These are phyloP conservation scores for Porphyrellus cyaneotinctus DNA, from an alignment of 768 basidiomycete species.

Conservation along the genomic window DNA sequence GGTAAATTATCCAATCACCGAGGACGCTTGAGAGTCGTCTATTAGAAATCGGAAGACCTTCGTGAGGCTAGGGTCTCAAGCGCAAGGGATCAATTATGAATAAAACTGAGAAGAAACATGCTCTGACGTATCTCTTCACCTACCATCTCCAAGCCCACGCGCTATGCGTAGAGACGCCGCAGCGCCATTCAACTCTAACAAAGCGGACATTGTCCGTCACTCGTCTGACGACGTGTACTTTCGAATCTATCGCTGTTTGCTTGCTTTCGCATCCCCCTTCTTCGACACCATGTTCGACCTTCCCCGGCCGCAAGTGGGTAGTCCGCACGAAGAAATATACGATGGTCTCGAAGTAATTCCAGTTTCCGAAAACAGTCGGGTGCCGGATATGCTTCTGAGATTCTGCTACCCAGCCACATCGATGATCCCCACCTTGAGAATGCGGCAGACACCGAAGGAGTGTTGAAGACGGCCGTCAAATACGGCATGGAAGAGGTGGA, in stretches of 20 bases:
- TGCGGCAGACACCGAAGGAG: slow-evolving; percentile 16
- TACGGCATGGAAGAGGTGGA: slow-evolving; percentile 30
- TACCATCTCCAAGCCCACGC: not conserved
- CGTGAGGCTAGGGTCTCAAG: slow-evolving; percentile 1
- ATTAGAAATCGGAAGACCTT: not conserved
- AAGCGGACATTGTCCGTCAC: slow-evolving; percentile 48
- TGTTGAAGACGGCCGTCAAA: slow-evolving; percentile 30
- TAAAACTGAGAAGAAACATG: slow-evolving; percentile 11
- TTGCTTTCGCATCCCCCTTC: slow-evolving; percentile 28
- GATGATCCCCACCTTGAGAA: slow-evolving; percentile 18
- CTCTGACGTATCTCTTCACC: not conserved
- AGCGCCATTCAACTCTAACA: slow-evolving; percentile 43
- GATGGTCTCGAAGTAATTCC: slow-evolving; percentile 24
- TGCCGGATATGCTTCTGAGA: slow-evolving; percentile 30
- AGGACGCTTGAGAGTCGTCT: slow-evolving; percentile 8
- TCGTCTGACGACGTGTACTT: slow-evolving; percentile 42
- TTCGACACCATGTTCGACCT: slow-evolving; percentile 33
- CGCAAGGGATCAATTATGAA: not conserved
- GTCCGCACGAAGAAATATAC: slow-evolving; percentile 11
- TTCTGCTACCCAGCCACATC: slow-evolving; percentile 35
- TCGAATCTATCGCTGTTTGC: slow-evolving; percentile 23
- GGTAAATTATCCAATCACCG: not conserved
- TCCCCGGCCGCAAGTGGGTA: slow-evolving; percentile 17
- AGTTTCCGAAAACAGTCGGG: slow-evolving; percentile 26
- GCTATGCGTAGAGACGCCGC: slow-evolving; percentile 22